Conservation (phyloP, 768 basidiomycete species). For the Podaxis sp. region DNA sequence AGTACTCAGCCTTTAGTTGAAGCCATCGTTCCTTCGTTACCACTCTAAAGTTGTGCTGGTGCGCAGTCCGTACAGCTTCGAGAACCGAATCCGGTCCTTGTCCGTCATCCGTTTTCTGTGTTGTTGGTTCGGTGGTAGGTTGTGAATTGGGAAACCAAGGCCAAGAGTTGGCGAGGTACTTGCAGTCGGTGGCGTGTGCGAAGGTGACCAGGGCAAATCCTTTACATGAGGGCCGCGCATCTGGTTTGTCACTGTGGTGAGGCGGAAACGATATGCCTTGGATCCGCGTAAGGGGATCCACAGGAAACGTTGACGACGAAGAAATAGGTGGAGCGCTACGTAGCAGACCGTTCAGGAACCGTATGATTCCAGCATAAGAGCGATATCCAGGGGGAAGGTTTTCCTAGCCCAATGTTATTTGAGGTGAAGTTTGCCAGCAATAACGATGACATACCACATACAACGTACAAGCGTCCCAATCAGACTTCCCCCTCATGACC, state of each 20-base stretch:
- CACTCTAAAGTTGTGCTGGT: conserved; percentile 58
- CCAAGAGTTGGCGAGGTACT: conserved; percentile 50
- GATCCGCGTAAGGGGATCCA: conserved; percentile 28
- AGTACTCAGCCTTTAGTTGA: conserved; percentile 64
- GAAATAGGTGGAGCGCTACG: conserved; percentile 15
- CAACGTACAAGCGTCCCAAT: conserved; percentile 65
- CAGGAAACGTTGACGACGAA: neutral
- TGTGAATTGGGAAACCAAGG: conserved; percentile 47
- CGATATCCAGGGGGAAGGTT: conserved; percentile 61
- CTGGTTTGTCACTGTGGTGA: conserved; percentile 63
- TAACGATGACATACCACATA: conserved; percentile 57
- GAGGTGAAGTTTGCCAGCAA: conserved; percentile 1
- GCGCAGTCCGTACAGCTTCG: conserved; percentile 37
- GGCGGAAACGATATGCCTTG: conserved; percentile 59
- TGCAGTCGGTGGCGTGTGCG: conserved; percentile 34
- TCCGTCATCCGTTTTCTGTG: neutral
- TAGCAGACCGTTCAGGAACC: conserved; percentile 43
- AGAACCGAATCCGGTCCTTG: neutral
- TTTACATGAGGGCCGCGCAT: conserved; percentile 58
- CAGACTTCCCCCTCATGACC: conserved; percentile 28
- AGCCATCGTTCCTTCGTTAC: conserved; percentile 64
- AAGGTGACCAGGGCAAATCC: conserved; percentile 76
- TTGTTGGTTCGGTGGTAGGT: conserved; percentile 4
- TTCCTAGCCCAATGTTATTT: conserved; percentile 47
- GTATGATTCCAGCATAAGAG: conserved; percentile 46